Evolutionary conservation across 176 grass and related monocot species (phyloP).

Genomic region (Olyra latifolia): DNA sequence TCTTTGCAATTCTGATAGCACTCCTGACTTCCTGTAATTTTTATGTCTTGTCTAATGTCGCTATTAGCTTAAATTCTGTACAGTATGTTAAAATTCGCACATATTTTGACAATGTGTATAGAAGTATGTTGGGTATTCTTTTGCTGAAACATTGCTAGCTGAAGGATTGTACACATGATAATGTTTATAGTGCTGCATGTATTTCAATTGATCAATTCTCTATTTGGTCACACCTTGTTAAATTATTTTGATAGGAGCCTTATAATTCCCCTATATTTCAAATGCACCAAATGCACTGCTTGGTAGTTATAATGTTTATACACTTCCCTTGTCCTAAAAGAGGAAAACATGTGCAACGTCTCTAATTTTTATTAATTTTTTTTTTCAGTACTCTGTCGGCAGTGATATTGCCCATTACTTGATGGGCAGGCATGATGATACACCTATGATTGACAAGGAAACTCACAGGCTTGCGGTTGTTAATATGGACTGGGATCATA

Average conservation of each 20-base stretch:
- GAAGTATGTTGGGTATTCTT: not conserved
- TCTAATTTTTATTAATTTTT: not conserved
- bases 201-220: not conserved
- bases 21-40: not conserved
- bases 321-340: not conserved
- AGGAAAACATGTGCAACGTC: constrained; percentile 4
- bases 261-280: not conserved
- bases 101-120: not conserved
- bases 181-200: not conserved
- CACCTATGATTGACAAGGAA: constrained; percentile 63
- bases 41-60: not conserved
- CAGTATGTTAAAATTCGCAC: constrained; percentile 6
- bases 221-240: not conserved
- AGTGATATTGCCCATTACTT: constrained; percentile 74
- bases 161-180: not conserved
- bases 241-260: not conserved
- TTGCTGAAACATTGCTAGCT: not conserved
- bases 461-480: constrained; percentile 87
- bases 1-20: not conserved
- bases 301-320: too few relatives aligned
- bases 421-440: constrained; percentile 73
- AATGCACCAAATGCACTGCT: not conserved
- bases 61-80: not conserved
- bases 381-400: constrained; percentile 52
- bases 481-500: constrained; percentile 96